Evolutionary conservation across 1,139 yeast species (phyloP).

Genomic region (Tardiomyces blankii): DNA sequence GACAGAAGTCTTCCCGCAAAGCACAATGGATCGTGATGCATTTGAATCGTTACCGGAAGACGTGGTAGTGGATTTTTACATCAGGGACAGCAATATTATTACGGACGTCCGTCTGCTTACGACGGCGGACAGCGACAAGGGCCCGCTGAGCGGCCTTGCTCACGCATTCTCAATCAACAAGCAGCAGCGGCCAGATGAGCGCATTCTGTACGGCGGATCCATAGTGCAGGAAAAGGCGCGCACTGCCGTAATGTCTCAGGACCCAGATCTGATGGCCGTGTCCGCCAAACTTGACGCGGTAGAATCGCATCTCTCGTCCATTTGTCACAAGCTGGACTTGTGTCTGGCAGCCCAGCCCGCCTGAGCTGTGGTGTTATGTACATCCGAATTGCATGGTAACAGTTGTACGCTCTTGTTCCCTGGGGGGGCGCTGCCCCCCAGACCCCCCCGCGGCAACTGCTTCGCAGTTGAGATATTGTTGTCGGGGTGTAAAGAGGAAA

Average conservation of each 20-base stretch:
- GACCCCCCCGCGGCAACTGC: too few species aligned
- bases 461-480: too few species aligned
- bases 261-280: slow-evolving; percentile 34
- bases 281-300: slow-evolving; percentile 30
- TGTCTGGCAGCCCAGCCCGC: slow-evolving; percentile 1
- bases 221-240: slow-evolving; percentile 30
- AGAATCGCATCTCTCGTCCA: slow-evolving; percentile 25
- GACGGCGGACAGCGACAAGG: slow-evolving; percentile 3
- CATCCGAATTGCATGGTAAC: too few species aligned
- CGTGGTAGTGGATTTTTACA: slow-evolving; percentile 17
- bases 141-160: slow-evolving; percentile 4
- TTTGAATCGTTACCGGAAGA: slow-evolving; percentile 10
- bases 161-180: slow-evolving; percentile 5
- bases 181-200: slow-evolving; percentile 12
- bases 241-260: slow-evolving; percentile 31
- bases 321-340: slow-evolving; percentile 24
- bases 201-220: slow-evolving; percentile 21
- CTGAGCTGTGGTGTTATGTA: not conserved
- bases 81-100: slow-evolving; percentile 16
- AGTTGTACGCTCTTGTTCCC: too few species aligned
- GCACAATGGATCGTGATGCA: slow-evolving; percentile 8
- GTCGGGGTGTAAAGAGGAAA: not conserved
- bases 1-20: slow-evolving; percentile 12
- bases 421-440: too few species aligned
- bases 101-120: slow-evolving; percentile 15